Percentiles rank a stretch among this genome's conserved stretches.
Conservation (phyloP, 2,329 filamentous ascomycete species). For the Aureobasidium pullulans region DNA sequence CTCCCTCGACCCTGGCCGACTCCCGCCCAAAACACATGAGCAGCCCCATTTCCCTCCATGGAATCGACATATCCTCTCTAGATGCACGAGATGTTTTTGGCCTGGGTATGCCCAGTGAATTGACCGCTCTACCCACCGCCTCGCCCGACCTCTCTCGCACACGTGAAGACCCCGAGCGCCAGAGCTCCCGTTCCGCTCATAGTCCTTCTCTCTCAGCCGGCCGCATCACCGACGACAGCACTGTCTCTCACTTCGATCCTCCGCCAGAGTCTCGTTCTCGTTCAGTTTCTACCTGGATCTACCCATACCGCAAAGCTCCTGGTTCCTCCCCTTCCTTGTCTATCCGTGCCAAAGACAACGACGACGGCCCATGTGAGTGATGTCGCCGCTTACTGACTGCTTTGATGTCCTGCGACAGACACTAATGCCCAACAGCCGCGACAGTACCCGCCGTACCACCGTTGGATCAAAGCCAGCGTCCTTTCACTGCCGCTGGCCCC, state of each 20-base stretch:
- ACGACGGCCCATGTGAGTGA: not conserved
- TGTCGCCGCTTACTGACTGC: not conserved
- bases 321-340: slow-evolving; percentile 39
- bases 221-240: slow-evolving; percentile 13
- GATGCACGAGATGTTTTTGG: slow-evolving; percentile 21
- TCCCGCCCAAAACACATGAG: slow-evolving; percentile 15
- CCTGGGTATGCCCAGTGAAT: slow-evolving; percentile 18
- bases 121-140: slow-evolving; percentile 24
- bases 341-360: slow-evolving; percentile 9
- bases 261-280: slow-evolving; percentile 1
- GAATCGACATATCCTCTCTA: slow-evolving; percentile 30
- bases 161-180: slow-evolving; percentile 10
- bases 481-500: slow-evolving; percentile 8
- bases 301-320: slow-evolving; percentile 26
- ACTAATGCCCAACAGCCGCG: not conserved
- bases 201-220: slow-evolving; percentile 17
- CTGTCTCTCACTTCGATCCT: slow-evolving; percentile 12
- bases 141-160: slow-evolving; percentile 18
- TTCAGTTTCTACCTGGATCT: slow-evolving; percentile 7
- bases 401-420: not conserved
- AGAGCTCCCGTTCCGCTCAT: slow-evolving; percentile 15
- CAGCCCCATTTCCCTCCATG: slow-evolving; percentile 29
- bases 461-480: not conserved
- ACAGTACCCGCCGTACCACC: not conserved
- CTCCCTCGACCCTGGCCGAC: slow-evolving; percentile 1